These are phyloP conservation scores for Neonectria coccinea DNA, from an alignment of 2,329 filamentous ascomycete genomes.

Conservation along the genomic window DNA sequence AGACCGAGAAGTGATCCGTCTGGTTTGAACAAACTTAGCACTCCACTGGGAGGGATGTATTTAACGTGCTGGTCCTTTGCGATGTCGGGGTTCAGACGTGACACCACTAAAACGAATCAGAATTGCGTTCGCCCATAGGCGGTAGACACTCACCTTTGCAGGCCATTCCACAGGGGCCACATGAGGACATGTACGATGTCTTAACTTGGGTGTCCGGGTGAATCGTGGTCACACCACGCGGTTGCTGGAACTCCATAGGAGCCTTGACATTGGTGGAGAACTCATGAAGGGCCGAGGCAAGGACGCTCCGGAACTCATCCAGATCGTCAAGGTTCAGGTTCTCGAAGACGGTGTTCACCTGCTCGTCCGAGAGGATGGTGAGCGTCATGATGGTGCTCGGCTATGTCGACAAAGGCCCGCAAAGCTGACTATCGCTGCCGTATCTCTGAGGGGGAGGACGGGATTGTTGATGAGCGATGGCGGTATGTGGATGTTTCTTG, in stretches of 20 bases:
- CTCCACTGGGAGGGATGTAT: conserved; percentile 68
- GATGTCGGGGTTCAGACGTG: conserved; percentile 61
- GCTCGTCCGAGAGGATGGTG: conserved; percentile 67
- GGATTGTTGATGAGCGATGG: background rate
- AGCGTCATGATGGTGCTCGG: conserved; percentile 61
- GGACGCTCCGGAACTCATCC: conserved; percentile 60
- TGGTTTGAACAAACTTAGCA: conserved; percentile 75
- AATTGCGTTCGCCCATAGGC: background rate
- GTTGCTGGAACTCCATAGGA: conserved; percentile 64
- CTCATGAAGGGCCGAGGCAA: conserved; percentile 68
- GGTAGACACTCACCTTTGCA: conserved; percentile 68
- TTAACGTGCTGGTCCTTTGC: conserved; percentile 44
- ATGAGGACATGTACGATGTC: conserved; percentile 81
- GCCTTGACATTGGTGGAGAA: conserved; percentile 68
- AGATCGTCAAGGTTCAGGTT: conserved; percentile 65
- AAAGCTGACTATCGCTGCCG: conserved; percentile 12
- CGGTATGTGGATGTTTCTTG: background rate
- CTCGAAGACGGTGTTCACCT: conserved; percentile 67
- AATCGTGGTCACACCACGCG: conserved; percentile 62
- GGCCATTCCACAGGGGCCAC: conserved; percentile 71
- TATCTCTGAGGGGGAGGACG: conserved; percentile 19
- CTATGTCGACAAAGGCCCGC: conserved; percentile 3
- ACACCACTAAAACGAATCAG: conserved; percentile 66
- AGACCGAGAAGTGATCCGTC: conserved; percentile 74
- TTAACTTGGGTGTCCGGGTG: conserved; percentile 64